Conservation (phyloP, 108 stramenopile genomes). For the Conticribra weissflogii region DNA sequence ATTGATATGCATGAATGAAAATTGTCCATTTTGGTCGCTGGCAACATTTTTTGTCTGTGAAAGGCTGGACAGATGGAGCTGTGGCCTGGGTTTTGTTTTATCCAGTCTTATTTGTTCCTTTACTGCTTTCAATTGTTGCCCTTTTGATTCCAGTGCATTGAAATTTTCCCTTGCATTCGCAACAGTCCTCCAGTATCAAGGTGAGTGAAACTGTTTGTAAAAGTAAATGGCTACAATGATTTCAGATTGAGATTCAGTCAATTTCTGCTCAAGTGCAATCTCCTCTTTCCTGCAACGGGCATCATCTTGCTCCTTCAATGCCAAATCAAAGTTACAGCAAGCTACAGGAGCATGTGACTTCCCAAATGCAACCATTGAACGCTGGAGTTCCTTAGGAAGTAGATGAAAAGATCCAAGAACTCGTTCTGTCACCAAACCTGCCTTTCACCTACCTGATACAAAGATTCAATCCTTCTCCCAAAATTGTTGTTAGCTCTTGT, state of each 20-base stretch:
- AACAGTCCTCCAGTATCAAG: constrained; percentile 20
- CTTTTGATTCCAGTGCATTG: constrained; percentile 9
- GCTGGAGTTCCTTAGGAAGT: too few species aligned
- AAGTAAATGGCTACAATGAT: constrained; percentile 21
- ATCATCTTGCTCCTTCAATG: background rate
- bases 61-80: constrained; percentile 14
- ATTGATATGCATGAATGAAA: too few species aligned
- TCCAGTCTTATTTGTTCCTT: constrained; percentile 38
- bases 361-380: too few species aligned
- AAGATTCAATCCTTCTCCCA: too few species aligned
- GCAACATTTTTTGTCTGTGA: too few species aligned
- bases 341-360: too few species aligned
- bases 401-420: too few species aligned
- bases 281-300: background rate
- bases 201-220: constrained; percentile 20
- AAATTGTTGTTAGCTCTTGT: too few species aligned
- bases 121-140: constrained; percentile 14
- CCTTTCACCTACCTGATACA: too few species aligned
- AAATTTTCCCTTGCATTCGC: constrained; percentile 7
- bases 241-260: background rate
- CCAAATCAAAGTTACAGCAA: too few species aligned
- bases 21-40: too few species aligned
- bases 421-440: too few species aligned
- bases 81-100: constrained; percentile 18
- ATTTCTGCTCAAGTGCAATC: background rate